Conservation (phyloP, 2,329 filamentous ascomycete genomes). For the Aschersonia sp. region DNA sequence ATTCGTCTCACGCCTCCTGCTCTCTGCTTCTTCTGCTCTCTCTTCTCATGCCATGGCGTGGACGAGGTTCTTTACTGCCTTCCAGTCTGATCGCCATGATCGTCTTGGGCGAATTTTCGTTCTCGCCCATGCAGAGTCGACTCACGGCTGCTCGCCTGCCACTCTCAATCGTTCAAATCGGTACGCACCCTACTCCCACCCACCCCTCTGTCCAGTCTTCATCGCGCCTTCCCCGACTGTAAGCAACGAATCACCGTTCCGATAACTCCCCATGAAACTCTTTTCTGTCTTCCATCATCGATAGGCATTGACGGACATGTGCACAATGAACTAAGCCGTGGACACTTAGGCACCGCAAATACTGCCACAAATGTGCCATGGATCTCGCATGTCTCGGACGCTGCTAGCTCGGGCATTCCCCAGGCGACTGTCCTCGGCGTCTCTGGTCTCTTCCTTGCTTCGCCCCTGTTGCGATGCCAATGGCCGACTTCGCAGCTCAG, state of each 20-base stretch:
- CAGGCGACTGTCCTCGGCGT: conserved; percentile 22
- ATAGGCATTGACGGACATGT: background rate
- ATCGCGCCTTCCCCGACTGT: too few species aligned
- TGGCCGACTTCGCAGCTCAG: conserved; percentile 6
- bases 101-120: too few species aligned
- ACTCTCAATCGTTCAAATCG: too few species aligned
- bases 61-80: too few species aligned
- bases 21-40: background rate
- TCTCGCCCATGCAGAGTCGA: too few species aligned
- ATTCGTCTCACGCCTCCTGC: background rate
- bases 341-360: background rate
- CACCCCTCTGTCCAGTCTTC: too few species aligned
- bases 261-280: too few species aligned
- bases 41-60: background rate
- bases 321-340: background rate
- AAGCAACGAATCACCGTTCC: too few species aligned
- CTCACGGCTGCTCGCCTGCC: too few species aligned
- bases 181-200: too few species aligned
- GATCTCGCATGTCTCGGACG: conserved; percentile 21
- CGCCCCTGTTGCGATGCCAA: conserved; percentile 17
- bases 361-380: conserved; percentile 15
- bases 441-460: conserved; percentile 20
- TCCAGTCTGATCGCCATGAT: too few species aligned
- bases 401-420: conserved; percentile 25
- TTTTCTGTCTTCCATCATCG: background rate